Base-by-base conservation (phyloP, 805 yeast genomes). In the Cyberlindnera meyerae region DNA sequence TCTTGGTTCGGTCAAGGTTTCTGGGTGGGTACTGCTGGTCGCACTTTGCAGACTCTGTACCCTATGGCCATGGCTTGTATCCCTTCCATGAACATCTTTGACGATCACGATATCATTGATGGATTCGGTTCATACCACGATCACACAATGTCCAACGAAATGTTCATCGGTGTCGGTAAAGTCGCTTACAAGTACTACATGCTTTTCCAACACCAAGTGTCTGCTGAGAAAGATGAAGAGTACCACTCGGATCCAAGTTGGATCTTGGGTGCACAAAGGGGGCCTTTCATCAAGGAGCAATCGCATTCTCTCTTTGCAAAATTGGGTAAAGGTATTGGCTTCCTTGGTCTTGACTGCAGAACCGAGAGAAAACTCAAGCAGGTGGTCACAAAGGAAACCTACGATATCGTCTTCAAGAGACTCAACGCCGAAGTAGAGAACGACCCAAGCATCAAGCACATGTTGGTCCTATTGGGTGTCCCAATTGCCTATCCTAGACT, bases 21-120 rank as follows among this genome's bases (percentile, higher is more conserved):
- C 58, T 87, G 95, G 95, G 65, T 61, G 38, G 96, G 96, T 11
- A 48, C 47, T 2, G 60, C 61, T 6, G 87, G 94, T 7, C 66
- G 66, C 31, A 81, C 94, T 1, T 57, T 75, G 25, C 95, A 88
- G 57, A 43, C 70, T 1, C 64, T 78, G 34, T 80, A 77, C 49
- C 93, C 96, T 1, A 55, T 74, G 25, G 85, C 97, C 4, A 62
- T 83, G 66, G 79, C 94, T 0, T 76, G 77, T 31, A 89, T 90
- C 44, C 97, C 98, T 6, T 73, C 82, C 24, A 69, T 90, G 37
- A 90, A 89, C 58, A 75, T 90, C 22, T 89, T 66, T 62, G 98
- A 90, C 59, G 98, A 90, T 58, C 98, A 90, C 61, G 97, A 93
- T 58, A 85, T 90, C 35, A 89, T 93, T 48, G 98, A 90, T 56